Conservation (phyloP, 306 rosid species). For the Prunus davidiana region DNA sequence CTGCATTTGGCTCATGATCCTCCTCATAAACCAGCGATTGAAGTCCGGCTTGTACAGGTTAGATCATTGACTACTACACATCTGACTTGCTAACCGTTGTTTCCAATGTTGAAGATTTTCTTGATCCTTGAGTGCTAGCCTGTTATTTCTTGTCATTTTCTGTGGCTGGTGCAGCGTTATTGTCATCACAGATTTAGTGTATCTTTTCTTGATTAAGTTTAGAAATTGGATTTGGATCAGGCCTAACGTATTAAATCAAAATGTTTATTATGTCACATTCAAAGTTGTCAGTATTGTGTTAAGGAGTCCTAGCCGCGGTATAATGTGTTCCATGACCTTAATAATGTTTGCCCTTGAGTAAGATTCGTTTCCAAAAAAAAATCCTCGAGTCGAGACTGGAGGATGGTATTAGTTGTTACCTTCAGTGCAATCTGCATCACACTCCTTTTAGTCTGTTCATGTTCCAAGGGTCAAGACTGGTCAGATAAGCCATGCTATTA, state of each 20-base stretch:
- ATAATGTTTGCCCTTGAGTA: background rate
- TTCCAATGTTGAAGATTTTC: background rate
- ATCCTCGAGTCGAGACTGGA: background rate
- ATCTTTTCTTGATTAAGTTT: slow-evolving; percentile 1
- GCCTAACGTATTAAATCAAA: background rate
- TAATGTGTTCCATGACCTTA: background rate
- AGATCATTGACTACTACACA: background rate
- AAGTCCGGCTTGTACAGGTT: slow-evolving; percentile 97
- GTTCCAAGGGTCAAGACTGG: background rate
- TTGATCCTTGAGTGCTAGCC: background rate
- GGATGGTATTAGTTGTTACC: background rate
- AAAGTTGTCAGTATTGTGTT: background rate
- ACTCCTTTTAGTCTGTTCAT: background rate
- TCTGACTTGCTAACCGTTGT: background rate
- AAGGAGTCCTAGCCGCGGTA: background rate
- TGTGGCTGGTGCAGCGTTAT: background rate
- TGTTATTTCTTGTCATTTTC: slow-evolving; percentile 5
- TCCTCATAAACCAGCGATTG: slow-evolving; percentile 82
- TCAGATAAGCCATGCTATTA: background rate
- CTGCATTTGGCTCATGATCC: slow-evolving; percentile 87
- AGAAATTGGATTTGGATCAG: slow-evolving; percentile 2
- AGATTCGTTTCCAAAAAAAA: no score
- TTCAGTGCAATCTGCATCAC: background rate
- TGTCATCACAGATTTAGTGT: background rate
- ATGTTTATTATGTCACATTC: background rate